Evolutionary conservation across 805 yeast genomes (phyloP).

Genomic region (Blastobotrys parvus): DNA sequence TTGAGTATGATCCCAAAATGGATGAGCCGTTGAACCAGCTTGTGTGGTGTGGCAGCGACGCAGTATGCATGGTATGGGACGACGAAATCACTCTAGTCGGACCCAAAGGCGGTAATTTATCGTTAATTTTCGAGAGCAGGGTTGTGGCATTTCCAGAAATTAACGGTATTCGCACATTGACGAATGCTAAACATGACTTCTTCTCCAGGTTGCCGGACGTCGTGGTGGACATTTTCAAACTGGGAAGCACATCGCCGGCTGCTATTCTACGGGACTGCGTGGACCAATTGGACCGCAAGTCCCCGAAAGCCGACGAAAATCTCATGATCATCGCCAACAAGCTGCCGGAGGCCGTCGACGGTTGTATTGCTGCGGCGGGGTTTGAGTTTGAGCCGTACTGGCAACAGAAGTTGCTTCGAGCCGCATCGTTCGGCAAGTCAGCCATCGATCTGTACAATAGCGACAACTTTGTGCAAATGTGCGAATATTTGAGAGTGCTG

Average conservation of each 20-base stretch:
- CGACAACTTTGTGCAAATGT: constrained; percentile 51
- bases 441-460: constrained; percentile 46
- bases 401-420: constrained; percentile 73
- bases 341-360: constrained; percentile 53
- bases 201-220: constrained; percentile 52
- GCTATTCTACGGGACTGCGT: constrained; percentile 77
- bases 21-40: constrained; percentile 30
- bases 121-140: constrained; percentile 27
- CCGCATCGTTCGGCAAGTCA: constrained; percentile 82
- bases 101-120: constrained; percentile 38
- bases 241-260: constrained; percentile 79
- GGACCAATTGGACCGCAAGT: constrained; percentile 52
- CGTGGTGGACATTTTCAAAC: constrained; percentile 56
- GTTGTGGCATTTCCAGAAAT: constrained; percentile 40
- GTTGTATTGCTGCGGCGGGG: constrained; percentile 65
- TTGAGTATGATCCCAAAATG: constrained; percentile 30
- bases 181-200: constrained; percentile 48
- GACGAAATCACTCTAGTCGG: constrained; percentile 67
- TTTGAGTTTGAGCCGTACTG: constrained; percentile 69
- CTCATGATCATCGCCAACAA: constrained; percentile 44
- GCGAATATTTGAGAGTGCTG: constrained; percentile 55
- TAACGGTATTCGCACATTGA: constrained; percentile 69
- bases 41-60: constrained; percentile 83
- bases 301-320: constrained; percentile 78
- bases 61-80: constrained; percentile 49